Percentiles rank a stretch among this genome's conserved stretches.
phyloP scores from a whole-genome alignment of 1,284 basidiomycete genomes.

The Austroboletus niveus region DNA sequence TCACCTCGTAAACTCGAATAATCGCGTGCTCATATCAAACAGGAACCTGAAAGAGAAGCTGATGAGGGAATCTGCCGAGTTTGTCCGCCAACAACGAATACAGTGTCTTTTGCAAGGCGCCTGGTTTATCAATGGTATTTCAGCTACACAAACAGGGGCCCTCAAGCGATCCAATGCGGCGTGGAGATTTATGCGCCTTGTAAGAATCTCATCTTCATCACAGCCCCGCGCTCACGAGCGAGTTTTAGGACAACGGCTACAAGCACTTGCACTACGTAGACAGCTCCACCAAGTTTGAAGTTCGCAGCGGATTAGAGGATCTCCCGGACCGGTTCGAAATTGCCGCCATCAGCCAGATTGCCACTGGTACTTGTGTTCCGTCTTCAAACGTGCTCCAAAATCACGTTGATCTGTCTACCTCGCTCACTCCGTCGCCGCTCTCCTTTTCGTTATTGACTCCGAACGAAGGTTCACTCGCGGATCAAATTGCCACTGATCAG shows the following conservation, averaged over 20 bases:
- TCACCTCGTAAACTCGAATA: conserved; percentile 2
- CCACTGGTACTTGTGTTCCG: conserved; percentile 72
- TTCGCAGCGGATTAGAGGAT: conserved; percentile 81
- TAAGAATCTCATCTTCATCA: conserved; percentile 30
- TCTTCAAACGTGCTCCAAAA: conserved; percentile 63
- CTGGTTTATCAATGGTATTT: conserved; percentile 83
- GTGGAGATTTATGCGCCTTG: conserved; percentile 80
- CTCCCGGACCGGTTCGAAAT: conserved; percentile 85
- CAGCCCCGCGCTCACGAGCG: conserved; percentile 5
- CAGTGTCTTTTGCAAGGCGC: conserved; percentile 87
- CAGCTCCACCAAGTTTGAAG: conserved; percentile 69
- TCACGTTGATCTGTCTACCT: conserved; percentile 55
- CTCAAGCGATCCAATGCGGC: conserved; percentile 56
- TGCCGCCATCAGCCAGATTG: conserved; percentile 73
- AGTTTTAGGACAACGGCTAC: conserved; percentile 64
- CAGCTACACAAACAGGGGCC: conserved; percentile 44
- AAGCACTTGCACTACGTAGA: conserved; percentile 86
- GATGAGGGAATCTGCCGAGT: conserved; percentile 90
- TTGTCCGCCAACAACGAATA: conserved; percentile 87
- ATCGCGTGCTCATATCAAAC: conserved; percentile 8
- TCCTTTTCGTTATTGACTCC: conserved; percentile 79
- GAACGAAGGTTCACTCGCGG: conserved; percentile 75
- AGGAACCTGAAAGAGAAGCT: conserved; percentile 86
- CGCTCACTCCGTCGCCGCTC: conserved; percentile 60
- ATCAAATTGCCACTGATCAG: conserved; percentile 83